These are phyloP conservation scores for Cyberlindnera veronae DNA, from an alignment of 805 yeast species.

Conservation along the genomic window DNA sequence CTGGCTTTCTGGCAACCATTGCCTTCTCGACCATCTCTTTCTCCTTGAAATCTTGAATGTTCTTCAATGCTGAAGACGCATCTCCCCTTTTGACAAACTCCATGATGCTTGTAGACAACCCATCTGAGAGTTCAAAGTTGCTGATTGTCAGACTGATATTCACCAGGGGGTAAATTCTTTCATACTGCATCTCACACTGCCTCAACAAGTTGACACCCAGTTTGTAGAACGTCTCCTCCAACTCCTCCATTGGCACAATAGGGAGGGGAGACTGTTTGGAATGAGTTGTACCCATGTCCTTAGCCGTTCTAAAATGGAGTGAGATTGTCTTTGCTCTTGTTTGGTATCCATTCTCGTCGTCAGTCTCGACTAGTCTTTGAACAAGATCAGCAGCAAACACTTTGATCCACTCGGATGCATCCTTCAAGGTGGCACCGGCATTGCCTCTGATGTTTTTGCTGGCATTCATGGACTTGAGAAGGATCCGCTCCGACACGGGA, in stretches of 20 bases:
- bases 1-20: background rate
- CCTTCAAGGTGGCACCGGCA: constrained; percentile 48
- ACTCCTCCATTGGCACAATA: constrained; percentile 17
- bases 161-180: constrained; percentile 43
- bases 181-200: constrained; percentile 34
- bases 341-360: constrained; percentile 45
- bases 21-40: background rate
- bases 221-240: constrained; percentile 27
- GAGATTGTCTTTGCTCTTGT: constrained; percentile 47
- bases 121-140: constrained; percentile 44
- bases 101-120: constrained; percentile 16
- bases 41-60: background rate
- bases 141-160: constrained; percentile 51
- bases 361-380: constrained; percentile 71
- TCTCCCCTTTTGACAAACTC: constrained; percentile 20
- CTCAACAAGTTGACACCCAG: constrained; percentile 38
- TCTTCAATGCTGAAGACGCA: constrained; percentile 9
- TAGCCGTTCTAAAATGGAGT: constrained; percentile 33
- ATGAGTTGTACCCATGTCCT: constrained; percentile 23
- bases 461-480: constrained; percentile 84
- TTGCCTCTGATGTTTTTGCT: constrained; percentile 70
- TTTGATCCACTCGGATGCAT: constrained; percentile 66
- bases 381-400: constrained; percentile 80
- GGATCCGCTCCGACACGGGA: constrained; percentile 56
- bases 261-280: constrained; percentile 35